Base-by-base conservation (phyloP, 169 alveolate genomes). In the Babesia bovis region DNA sequence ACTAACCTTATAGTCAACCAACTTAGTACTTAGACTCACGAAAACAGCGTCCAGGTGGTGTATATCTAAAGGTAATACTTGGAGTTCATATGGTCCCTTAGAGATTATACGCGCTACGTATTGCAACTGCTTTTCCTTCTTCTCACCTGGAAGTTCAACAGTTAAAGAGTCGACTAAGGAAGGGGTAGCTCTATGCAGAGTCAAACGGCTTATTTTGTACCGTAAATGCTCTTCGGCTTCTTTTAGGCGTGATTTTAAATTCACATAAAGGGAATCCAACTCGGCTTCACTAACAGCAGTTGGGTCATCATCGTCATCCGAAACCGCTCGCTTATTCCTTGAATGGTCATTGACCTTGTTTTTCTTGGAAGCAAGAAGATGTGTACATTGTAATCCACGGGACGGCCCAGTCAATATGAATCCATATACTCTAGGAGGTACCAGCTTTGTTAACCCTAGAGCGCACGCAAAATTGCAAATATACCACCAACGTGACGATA, bases 121-220 rank as follows among this genome's bases (percentile, higher is more conserved):
- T 42, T 66, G 63, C 15, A 77, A 82, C 41, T 67, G 82, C 66
- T 63, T 65, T 32, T 66, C 66, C 32, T 52, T 67, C 13, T 30
- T 2, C 40, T 66, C 82, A 4, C 60, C 60, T 15, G 73, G 73
- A 13, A 56, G 60, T 59, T 77, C 82, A 28, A 77, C 76, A 17
- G 60, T 47, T 30, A 65, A 19, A 30, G 70, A 67, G 42, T 68
- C 85, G 3, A 77, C 42, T 38, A 77, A 51, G 40, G 67, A 60
- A 41, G 85, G 85, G 4, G 71, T 77, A 6, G 85, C 85, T 4
- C 79, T 59, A 49, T 77, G 85, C 23, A 66, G 59, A 3, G 70
- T 55, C 28, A 77, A 35, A 21, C 71, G 70, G n/a, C 78, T 33
- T 33, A 77, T 49, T 49, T 77, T 65, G 56, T 23, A 21, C 41